These are phyloP conservation scores for Iodosphaeria phyllophila DNA, from an alignment of 2,329 filamentous ascomycete genomes.

Conservation along the genomic window DNA sequence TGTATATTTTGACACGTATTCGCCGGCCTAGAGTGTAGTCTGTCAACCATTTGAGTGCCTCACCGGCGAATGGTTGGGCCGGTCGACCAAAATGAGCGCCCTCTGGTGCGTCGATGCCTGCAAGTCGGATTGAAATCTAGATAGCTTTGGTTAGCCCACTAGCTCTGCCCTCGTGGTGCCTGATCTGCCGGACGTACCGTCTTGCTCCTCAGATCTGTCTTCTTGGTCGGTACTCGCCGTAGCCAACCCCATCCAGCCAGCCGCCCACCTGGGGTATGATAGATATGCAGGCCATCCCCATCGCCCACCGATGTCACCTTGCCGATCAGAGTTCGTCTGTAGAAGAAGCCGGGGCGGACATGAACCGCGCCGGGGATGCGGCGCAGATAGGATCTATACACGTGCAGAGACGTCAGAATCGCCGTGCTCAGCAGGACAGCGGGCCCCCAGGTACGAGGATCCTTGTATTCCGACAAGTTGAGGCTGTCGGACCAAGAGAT, in stretches of 20 bases:
- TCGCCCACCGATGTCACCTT: conserved; percentile 87
- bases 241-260: conserved; percentile 87
- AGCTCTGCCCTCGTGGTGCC: not conserved
- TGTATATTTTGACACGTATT: conserved; percentile 69
- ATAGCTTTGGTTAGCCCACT: not conserved
- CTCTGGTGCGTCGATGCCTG: conserved; percentile 87
- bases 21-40: conserved; percentile 50
- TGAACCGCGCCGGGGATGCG: conserved; percentile 64
- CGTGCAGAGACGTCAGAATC: conserved; percentile 30
- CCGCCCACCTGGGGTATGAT: conserved; percentile 82
- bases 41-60: conserved; percentile 69
- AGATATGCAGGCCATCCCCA: conserved; percentile 88
- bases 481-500: conserved; percentile 22
- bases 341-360: conserved; percentile 58
- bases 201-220: conserved; percentile 50
- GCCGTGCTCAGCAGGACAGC: conserved; percentile 34
- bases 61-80: conserved; percentile 65
- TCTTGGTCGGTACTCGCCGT: conserved; percentile 51
- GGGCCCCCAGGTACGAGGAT: conserved; percentile 32
- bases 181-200: conserved; percentile 39
- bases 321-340: conserved; percentile 61
- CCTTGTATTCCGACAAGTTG: conserved; percentile 18
- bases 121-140: conserved; percentile 77
- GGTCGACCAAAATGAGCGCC: conserved; percentile 79
- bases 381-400: conserved; percentile 64